Evolutionary conservation across 495 filamentous ascomycete genomes (phyloP).

Genomic region (Penicillium alfredii): DNA sequence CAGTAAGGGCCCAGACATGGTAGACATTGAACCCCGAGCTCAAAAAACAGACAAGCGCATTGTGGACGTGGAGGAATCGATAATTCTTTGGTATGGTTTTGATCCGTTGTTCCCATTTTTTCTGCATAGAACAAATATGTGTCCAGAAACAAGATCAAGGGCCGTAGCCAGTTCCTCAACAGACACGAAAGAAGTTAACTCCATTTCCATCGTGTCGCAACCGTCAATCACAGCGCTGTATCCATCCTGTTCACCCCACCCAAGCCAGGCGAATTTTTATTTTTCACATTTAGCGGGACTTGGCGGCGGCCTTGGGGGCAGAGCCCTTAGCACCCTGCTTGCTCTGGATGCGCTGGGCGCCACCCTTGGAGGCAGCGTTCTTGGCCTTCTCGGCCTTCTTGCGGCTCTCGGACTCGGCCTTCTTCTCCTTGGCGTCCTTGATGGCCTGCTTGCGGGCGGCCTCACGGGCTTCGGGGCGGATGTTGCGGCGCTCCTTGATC

Average conservation of each 20-base stretch:
- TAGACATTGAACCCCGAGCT: too few relatives aligned
- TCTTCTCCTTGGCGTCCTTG: constrained; percentile 97
- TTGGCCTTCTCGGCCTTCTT: constrained; percentile 99
- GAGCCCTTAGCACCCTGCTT: constrained; percentile 97
- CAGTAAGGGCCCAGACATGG: too few relatives aligned
- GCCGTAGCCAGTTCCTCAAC: constrained; percentile 20
- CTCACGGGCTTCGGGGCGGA: constrained; percentile 89
- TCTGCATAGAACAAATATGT: constrained; percentile 26
- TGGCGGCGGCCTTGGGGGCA: constrained; percentile 77
- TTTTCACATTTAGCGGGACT: constrained; percentile 91
- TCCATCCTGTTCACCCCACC: constrained; percentile 16
- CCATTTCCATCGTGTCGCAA: constrained; percentile 32
- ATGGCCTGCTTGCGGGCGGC: constrained; percentile 89
- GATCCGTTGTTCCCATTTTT: constrained; percentile 28
- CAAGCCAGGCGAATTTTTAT: constrained; percentile 31
- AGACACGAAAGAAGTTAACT: constrained; percentile 18
- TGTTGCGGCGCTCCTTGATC: constrained; percentile 95
- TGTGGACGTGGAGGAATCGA: too few relatives aligned
- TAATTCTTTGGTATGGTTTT: constrained; percentile 13
- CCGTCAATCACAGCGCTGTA: constrained; percentile 18
- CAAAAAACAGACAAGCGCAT: too few relatives aligned
- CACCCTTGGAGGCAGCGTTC: constrained; percentile 69
- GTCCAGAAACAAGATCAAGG: constrained; percentile 28
- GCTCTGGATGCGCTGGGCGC: constrained; percentile 71
- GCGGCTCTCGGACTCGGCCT: constrained; percentile 70